Evolutionary conservation across 805 yeast genomes (phyloP).

Genomic region (Candida tallmaniae): DNA sequence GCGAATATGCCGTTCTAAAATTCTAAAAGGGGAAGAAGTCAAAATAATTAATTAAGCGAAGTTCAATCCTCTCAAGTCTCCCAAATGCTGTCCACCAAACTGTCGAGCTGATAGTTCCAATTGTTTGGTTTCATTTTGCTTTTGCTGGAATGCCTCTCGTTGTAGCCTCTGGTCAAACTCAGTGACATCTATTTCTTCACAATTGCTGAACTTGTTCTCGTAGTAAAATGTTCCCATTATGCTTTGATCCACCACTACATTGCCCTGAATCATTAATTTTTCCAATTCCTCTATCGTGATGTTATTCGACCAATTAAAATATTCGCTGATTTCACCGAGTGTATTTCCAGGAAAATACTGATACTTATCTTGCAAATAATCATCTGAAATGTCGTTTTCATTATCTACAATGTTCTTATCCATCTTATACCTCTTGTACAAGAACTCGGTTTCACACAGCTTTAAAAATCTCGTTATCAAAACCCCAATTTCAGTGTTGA

Average conservation of each 20-base stretch:
- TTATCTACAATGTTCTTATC: too few relatives aligned
- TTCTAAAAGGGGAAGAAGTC: too few relatives aligned
- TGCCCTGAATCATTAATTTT: conserved; percentile 52
- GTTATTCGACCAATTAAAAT: conserved; percentile 62
- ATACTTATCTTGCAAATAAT: conserved; percentile 14
- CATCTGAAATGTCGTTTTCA: conserved; percentile 14
- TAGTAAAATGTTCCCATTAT: conserved; percentile 64
- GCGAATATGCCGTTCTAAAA: too few relatives aligned
- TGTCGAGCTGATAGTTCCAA: conserved; percentile 5
- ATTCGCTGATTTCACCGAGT: conserved; percentile 38
- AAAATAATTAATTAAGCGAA: conserved; percentile 2
- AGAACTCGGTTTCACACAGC: conserved; percentile 20
- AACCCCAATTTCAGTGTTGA: conserved; percentile 19
- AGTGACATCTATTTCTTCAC: not conserved
- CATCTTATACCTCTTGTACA: conserved; percentile 19
- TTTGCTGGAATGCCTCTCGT: conserved; percentile 1
- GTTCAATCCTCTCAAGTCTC: conserved; percentile 11
- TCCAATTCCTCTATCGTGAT: conserved; percentile 63
- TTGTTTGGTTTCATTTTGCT: conserved; percentile 5
- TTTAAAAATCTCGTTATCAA: conserved; percentile 21
- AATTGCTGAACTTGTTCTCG: conserved; percentile 31
- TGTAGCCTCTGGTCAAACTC: conserved; percentile 6
- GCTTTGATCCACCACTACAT: conserved; percentile 62
- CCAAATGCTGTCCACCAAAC: conserved; percentile 10
- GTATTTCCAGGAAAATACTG: conserved; percentile 30